Base-by-base conservation (phyloP, 352 stramenopile genomes). In the Phytophthora sp. region DNA sequence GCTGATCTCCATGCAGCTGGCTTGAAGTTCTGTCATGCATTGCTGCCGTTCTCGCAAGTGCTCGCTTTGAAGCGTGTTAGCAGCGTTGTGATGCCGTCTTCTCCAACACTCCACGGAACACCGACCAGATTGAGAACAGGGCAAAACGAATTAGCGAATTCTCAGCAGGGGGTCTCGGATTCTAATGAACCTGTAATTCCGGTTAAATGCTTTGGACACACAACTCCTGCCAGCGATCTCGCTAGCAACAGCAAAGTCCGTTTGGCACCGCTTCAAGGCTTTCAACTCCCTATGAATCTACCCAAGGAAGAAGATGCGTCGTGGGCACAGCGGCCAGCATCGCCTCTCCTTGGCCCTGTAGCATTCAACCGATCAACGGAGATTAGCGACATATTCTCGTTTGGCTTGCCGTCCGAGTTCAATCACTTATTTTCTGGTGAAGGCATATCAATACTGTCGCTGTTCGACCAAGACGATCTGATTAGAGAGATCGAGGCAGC, bases 401-500 rank as follows among this genome's bases (percentile, higher is more conserved):
- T 59, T 15, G 29, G 41, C 8, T 26, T 77, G 15, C 58, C 70
- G 2, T 59, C 73, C 11, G 67, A 80, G 21, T 82, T 80, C 21
- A 60, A 74, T 36, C 44, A 63, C 27, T 50, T 80, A 8, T 79
- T 81, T 57, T 56, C 56, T 23, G 62, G 63, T 9, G 52, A 73
- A 39, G 70, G 72, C 15, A 51, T 82, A 29, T 61, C 72, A 24
- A 50, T 86, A 44, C 59, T 89, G 26, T 75, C 74, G 3, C 57
- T 81, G 15, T 49, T 81, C 0, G 66, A 81, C 1, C 70, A 80
- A 0, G 80, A 89, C 15, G 77, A 85, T 20, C 30, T 94, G 39
- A 71, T 94, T 13, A 75, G 80, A 38, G 83, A 94, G 36, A 92
- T 94, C 24, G 80, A 90, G 31, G 81, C 79, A 16, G 54, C 66